Conservation (phyloP, 73 alveolate genomes). For the Tetrahymena malaccensis region DNA sequence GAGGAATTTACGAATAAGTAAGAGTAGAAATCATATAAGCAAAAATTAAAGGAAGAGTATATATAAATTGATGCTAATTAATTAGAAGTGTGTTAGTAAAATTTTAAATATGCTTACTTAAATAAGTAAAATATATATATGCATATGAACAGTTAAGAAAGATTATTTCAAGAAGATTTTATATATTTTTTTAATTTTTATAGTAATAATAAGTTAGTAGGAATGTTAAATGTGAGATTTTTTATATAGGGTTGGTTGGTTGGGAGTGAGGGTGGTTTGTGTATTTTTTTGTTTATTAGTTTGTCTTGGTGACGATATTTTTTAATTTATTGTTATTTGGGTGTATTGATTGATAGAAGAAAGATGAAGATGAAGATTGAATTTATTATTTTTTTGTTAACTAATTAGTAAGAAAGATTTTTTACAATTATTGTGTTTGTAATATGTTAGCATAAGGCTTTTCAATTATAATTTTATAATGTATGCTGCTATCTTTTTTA, state of each 20-base stretch:
- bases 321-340: too few relatives aligned
- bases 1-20: not conserved
- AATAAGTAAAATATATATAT: not conserved
- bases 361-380: not conserved
- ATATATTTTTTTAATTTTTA: too few relatives aligned
- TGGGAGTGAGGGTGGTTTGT: not conserved
- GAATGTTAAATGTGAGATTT: not conserved
- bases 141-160: not conserved
- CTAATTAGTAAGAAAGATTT: not conserved
- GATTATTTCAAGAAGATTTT: not conserved
- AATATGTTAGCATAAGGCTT: not conserved
- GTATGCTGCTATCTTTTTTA: not conserved
- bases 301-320: too few relatives aligned
- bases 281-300: not conserved
- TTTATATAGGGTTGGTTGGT: not conserved
- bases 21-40: not conserved
- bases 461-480: not conserved
- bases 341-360: too few relatives aligned
- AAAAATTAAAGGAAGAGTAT: too few relatives aligned
- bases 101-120: not conserved
- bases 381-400: not conserved
- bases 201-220: not conserved
- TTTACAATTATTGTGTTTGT: not conserved
- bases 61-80: not conserved
- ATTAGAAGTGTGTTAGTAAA: not conserved